These are phyloP conservation scores for Pyrrhoderma noxium DNA, from an alignment of 1,284 basidiomycete species.

Conservation along the genomic window DNA sequence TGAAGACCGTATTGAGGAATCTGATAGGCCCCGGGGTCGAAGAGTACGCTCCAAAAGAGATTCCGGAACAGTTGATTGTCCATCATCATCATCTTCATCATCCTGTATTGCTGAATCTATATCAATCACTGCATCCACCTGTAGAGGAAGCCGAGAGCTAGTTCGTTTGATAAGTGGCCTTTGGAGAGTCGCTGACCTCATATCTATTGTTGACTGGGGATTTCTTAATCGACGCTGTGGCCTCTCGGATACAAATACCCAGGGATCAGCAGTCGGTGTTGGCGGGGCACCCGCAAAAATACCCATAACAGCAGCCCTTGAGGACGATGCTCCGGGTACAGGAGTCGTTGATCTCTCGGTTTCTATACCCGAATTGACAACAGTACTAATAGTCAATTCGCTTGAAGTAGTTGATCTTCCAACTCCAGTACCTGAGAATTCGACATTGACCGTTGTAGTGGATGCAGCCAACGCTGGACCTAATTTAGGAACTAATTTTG, in stretches of 20 bases:
- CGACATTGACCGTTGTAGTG: slow-evolving; percentile 86
- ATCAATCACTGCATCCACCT: slow-evolving; percentile 76
- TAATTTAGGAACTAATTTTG: slow-evolving; percentile 61
- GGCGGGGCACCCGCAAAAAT: slow-evolving; percentile 82
- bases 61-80: slow-evolving; percentile 32
- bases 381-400: slow-evolving; percentile 34
- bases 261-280: slow-evolving; percentile 42
- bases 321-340: slow-evolving; percentile 19
- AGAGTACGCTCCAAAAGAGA: slow-evolving; percentile 61
- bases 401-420: slow-evolving; percentile 64
- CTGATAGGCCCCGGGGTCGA: slow-evolving; percentile 74
- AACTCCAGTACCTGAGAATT: slow-evolving; percentile 75
- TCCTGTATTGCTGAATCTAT: slow-evolving; percentile 41
- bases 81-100: slow-evolving; percentile 28
- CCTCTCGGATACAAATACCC: slow-evolving; percentile 55
- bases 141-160: slow-evolving; percentile 40
- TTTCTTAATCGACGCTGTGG: slow-evolving; percentile 28
- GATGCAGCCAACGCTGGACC: slow-evolving; percentile 78
- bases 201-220: slow-evolving; percentile 23
- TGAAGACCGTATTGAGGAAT: slow-evolving; percentile 84
- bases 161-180: slow-evolving; percentile 12
- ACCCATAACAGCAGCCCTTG: slow-evolving; percentile 44
- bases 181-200: slow-evolving; percentile 17
- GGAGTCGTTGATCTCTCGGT: slow-evolving; percentile 10
- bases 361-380: slow-evolving; percentile 1